Conservation (phyloP, 257 asterid genomes). For the Solanum etuberosum region DNA sequence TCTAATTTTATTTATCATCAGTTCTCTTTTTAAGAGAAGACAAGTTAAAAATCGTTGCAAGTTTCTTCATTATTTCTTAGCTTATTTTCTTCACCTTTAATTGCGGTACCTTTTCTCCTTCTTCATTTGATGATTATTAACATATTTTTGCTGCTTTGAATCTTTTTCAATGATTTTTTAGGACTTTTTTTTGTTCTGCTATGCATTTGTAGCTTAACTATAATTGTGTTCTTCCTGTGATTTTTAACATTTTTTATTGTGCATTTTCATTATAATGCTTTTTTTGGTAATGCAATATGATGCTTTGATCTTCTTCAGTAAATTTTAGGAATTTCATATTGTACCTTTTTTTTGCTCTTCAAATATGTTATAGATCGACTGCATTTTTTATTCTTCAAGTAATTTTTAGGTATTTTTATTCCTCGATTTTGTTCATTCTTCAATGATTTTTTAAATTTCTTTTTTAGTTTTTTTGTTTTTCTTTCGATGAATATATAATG, state of each 20-base stretch:
- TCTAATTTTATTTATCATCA: too few relatives aligned
- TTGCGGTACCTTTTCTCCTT: background rate
- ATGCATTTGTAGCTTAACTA: background rate
- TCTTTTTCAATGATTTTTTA: too few relatives aligned
- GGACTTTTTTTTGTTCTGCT: background rate
- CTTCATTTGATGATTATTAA: background rate
- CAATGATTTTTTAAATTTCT: too few relatives aligned
- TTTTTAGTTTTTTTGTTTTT: background rate
- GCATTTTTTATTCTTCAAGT: background rate
- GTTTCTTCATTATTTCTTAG: too few relatives aligned
- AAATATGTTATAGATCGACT: too few relatives aligned
- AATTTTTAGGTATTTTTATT: background rate
- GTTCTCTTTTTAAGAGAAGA: too few relatives aligned
- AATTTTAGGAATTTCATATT: background rate
- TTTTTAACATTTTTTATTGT: too few relatives aligned
- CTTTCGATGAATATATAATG: background rate
- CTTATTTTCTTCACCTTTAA: background rate
- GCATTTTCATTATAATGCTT: too few relatives aligned
- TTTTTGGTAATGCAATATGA: background rate
- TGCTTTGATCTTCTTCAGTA: background rate
- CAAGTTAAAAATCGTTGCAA: too few relatives aligned
- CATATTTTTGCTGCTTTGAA: background rate
- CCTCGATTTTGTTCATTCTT: background rate
- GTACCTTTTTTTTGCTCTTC: background rate
- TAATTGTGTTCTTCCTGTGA: background rate